phyloP scores from a whole-genome alignment of 352 stramenopile genomes.

The Pythium periplocum region DNA sequence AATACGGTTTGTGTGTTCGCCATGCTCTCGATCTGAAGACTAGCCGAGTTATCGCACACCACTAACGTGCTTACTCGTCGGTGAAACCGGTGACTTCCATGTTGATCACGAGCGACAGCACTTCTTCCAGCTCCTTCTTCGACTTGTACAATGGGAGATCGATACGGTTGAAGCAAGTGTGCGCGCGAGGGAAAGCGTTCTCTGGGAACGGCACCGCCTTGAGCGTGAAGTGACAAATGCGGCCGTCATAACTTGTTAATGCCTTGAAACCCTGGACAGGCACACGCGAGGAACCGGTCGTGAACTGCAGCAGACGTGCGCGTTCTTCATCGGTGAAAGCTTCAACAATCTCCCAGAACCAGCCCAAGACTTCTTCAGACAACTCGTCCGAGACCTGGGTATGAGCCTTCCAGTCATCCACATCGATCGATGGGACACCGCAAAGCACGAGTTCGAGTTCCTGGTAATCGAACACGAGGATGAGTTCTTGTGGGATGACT shows the following conservation, averaged over 20 bases:
- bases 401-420: conserved; percentile 79
- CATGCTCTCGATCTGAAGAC: no score
- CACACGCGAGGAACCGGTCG: conserved; percentile 47
- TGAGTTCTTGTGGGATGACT: conserved; percentile 91
- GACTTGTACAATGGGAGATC: conserved; percentile 91
- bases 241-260: conserved; percentile 52
- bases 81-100: conserved; percentile 93
- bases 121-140: conserved; percentile 90
- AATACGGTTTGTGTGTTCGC: no score
- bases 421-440: conserved; percentile 73
- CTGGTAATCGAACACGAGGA: conserved; percentile 82
- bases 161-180: conserved; percentile 70
- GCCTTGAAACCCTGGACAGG: conserved; percentile 64
- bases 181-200: conserved; percentile 41
- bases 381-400: conserved; percentile 87
- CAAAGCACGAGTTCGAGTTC: conserved; percentile 81
- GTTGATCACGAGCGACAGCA: conserved; percentile 92
- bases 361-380: conserved; percentile 58
- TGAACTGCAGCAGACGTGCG: conserved; percentile 49
- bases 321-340: conserved; percentile 51
- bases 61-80: conserved; percentile 40
- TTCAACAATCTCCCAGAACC: conserved; percentile 68
- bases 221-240: conserved; percentile 57
- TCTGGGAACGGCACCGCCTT: conserved; percentile 53
- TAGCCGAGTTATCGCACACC: neutral